Evolutionary conservation across 176 grass and related monocot genomes (phyloP).

Genomic region (Otatea glauca): DNA sequence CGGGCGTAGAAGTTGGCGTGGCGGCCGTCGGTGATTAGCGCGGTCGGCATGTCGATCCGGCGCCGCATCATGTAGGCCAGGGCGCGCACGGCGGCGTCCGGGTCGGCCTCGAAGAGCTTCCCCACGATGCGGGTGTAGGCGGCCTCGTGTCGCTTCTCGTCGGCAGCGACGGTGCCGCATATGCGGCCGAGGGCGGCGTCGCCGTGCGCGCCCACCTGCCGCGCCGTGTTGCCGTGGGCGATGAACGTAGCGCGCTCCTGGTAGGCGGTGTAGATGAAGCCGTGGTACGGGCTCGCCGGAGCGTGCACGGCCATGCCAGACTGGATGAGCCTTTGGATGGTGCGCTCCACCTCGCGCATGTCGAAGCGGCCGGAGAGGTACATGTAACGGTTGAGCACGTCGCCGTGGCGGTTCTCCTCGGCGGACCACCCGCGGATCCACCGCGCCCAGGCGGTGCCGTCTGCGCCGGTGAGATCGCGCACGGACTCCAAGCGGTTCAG

Average conservation of each 20-base stretch:
- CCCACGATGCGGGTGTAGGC: slow-evolving; percentile 62
- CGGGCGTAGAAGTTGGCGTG: neutral
- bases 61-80: slow-evolving; percentile 79
- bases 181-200: slow-evolving; percentile 54
- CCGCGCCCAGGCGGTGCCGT: slow-evolving; percentile 61
- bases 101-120: slow-evolving; percentile 68
- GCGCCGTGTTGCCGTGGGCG: slow-evolving; percentile 82
- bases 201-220: slow-evolving; percentile 47
- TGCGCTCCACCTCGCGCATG: slow-evolving; percentile 77
- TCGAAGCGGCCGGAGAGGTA: slow-evolving; percentile 75
- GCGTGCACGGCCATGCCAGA: slow-evolving; percentile 61
- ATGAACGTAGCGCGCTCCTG: slow-evolving; percentile 84
- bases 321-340: slow-evolving; percentile 69
- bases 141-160: slow-evolving; percentile 90
- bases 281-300: slow-evolving; percentile 55
- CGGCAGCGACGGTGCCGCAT: slow-evolving; percentile 72
- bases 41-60: slow-evolving; percentile 69
- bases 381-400: slow-evolving; percentile 70
- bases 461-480: slow-evolving; percentile 64
- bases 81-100: slow-evolving; percentile 64
- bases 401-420: slow-evolving; percentile 87
- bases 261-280: slow-evolving; percentile 81
- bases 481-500: slow-evolving; percentile 60
- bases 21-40: slow-evolving; percentile 73
- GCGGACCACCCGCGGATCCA: slow-evolving; percentile 80